These are phyloP conservation scores for Gossypioides kirkii DNA, from an alignment of 345 rosid genomes.

Conservation along the genomic window DNA sequence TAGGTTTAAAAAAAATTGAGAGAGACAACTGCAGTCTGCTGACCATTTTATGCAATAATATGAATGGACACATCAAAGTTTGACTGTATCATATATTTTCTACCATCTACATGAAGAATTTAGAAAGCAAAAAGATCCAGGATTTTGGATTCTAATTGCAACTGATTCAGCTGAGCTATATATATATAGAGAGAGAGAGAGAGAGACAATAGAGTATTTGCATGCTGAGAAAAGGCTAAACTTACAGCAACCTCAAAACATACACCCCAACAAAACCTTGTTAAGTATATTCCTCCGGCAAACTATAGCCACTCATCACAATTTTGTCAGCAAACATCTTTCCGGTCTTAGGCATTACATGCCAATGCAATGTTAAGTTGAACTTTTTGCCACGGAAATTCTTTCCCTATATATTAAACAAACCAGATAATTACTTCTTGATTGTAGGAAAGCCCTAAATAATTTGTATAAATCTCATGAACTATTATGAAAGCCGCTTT, in stretches of 20 bases:
- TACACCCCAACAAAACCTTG: conserved; percentile 7
- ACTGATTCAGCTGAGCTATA: background rate
- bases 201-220: background rate
- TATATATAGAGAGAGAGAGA: no score
- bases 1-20: no score
- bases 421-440: background rate
- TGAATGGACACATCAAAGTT: background rate
- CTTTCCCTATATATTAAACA: conserved; percentile 49
- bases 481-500: background rate
- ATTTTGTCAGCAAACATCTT: conserved; percentile 87
- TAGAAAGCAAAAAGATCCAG: no score
- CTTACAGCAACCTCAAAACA: conserved; percentile 24
- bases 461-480: background rate
- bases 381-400: conserved; percentile 76
- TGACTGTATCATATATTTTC: background rate
- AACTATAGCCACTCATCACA: conserved; percentile 68
- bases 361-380: conserved; percentile 95
- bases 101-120: conserved; percentile 55
- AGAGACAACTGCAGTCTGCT: no score
- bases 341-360: conserved; percentile 97
- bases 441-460: background rate
- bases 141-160: no score
- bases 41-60: no score
- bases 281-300: conserved; percentile 77
- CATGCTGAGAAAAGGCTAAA: conserved; percentile 11